Evolutionary conservation across 768 basidiomycete genomes (phyloP).

Genomic region (Termitomyces sp.): DNA sequence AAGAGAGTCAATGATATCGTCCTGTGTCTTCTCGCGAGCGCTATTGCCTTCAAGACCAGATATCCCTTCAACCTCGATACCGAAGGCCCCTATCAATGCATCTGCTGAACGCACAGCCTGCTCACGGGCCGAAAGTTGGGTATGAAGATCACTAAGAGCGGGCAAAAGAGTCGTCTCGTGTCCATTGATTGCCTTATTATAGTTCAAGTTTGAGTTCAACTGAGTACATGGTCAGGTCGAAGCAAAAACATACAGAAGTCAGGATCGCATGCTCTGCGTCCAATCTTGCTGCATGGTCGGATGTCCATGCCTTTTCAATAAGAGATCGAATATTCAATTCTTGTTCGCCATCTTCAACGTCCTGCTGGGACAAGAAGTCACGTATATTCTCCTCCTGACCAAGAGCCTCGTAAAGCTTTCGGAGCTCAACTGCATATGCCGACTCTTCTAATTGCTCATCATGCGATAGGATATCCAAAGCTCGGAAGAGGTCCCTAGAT

Average conservation of each 20-base stretch:
- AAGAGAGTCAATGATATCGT: neutral
- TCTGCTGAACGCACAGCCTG: slow-evolving; percentile 23
- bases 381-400: neutral
- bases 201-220: neutral
- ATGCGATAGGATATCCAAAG: neutral
- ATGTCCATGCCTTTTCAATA: slow-evolving; percentile 26
- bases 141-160: slow-evolving; percentile 21
- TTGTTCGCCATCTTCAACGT: neutral
- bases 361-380: neutral
- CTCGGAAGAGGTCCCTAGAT: neutral
- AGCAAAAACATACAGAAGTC: slow-evolving; percentile 19
- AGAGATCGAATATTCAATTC: slow-evolving; percentile 20
- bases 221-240: neutral
- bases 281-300: slow-evolving; percentile 26
- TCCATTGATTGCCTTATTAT: slow-evolving; percentile 15
- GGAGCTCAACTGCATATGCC: slow-evolving; percentile 12
- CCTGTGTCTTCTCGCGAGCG: neutral
- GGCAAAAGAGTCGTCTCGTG: slow-evolving; percentile 20
- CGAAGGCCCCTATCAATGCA: slow-evolving; percentile 28
- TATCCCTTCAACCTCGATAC: slow-evolving; percentile 29
- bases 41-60: neutral
- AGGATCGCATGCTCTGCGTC: slow-evolving; percentile 18
- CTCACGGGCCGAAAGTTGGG: slow-evolving; percentile 13
- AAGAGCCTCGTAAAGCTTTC: slow-evolving; percentile 4
- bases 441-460: slow-evolving; percentile 9